Conservation (phyloP, 2,329 filamentous ascomycete genomes). For the Fusarium brevicatenulatum region DNA sequence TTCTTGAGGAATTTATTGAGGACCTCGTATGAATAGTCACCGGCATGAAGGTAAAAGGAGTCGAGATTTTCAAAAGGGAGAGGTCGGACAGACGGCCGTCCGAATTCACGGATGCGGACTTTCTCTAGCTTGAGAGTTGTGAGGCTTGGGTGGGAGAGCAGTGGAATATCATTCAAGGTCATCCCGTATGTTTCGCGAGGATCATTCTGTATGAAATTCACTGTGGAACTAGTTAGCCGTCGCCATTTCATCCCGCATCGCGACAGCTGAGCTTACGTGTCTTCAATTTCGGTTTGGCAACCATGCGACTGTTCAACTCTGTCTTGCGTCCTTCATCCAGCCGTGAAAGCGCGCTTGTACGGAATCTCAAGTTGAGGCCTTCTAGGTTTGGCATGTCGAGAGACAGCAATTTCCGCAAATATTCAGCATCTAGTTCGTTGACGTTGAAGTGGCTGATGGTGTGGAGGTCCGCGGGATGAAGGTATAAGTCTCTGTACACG, state of each 20-base stretch:
- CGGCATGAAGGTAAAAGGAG: neutral
- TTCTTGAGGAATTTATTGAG: neutral
- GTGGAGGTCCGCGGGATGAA: neutral
- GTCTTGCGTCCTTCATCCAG: neutral
- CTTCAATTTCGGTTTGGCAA: accelerated
- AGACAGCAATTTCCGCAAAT: accelerated
- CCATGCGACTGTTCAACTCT: neutral
- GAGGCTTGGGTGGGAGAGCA: neutral
- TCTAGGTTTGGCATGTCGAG: neutral
- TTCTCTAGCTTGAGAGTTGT: neutral
- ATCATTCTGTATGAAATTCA: accelerated
- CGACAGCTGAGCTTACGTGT: neutral
- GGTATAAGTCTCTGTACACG: neutral
- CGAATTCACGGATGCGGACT: accelerated
- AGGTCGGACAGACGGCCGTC: neutral
- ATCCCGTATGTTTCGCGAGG: accelerated
- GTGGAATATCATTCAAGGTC: neutral
- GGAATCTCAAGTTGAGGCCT: neutral
- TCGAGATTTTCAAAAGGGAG: neutral
- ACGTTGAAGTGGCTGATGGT: neutral
- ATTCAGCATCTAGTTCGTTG: neutral
- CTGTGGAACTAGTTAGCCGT: accelerated
- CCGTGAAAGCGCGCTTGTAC: neutral
- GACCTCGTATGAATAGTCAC: neutral
- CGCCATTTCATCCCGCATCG: accelerated